Evolutionary conservation across 176 grass and related monocot species (phyloP).

Genomic region (Oryza glaberrima): DNA sequence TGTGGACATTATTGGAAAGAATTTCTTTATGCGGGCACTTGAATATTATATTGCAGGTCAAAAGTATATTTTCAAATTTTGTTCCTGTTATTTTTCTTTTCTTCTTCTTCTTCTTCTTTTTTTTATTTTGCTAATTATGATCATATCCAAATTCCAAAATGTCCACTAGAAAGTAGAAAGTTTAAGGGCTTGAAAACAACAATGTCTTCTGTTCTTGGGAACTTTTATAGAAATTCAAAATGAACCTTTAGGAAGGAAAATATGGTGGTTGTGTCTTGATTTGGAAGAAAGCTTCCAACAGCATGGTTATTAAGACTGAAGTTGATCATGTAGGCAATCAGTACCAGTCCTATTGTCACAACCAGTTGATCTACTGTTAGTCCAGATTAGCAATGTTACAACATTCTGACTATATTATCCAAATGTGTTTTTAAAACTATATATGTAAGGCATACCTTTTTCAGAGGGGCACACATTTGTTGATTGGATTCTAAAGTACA

Average conservation of each 20-base stretch:
- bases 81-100: not conserved
- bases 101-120: not conserved
- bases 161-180: not conserved
- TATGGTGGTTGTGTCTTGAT: not conserved
- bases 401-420: not conserved
- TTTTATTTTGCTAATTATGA: not conserved
- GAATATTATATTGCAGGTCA: slow-evolving; percentile 18
- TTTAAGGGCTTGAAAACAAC: slow-evolving; percentile 8
- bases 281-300: slow-evolving; percentile 19
- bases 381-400: slow-evolving; percentile 15
- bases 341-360: not conserved
- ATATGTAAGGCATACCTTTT: not conserved
- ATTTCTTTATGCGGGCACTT: not conserved
- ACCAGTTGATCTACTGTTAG: not conserved
- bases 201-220: slow-evolving; percentile 4
- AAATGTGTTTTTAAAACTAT: slow-evolving; percentile 13
- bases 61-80: not conserved
- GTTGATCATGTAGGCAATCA: not conserved
- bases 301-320: not conserved
- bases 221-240: not conserved
- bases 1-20: not conserved
- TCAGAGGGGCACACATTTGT: slow-evolving; percentile 17
- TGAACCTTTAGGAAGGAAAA: slow-evolving; percentile 1
- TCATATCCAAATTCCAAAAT: not conserved
- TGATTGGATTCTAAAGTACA: slow-evolving; percentile 4